Evolutionary conservation across 2,329 filamentous ascomycete genomes (phyloP).

Genomic region (Ciborinia camelliae): DNA sequence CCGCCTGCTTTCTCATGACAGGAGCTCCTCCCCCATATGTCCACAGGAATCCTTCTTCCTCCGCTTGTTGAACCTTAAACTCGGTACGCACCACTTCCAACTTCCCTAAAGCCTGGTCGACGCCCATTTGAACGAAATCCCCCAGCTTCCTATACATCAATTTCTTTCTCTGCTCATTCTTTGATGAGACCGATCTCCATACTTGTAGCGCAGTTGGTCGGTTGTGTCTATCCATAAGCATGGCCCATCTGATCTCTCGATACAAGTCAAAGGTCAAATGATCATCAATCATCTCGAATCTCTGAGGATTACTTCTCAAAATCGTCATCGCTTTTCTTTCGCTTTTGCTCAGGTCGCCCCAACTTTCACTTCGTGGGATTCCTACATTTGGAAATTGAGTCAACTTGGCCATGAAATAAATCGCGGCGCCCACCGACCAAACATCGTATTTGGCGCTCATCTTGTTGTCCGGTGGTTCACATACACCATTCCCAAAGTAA

Average conservation of each 20-base stretch:
- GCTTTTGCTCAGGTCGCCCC: too few species aligned
- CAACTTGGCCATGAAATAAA: constrained; percentile 8
- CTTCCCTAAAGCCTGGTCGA: neutral
- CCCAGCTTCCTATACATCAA: constrained; percentile 3
- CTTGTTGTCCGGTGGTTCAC: constrained; percentile 4
- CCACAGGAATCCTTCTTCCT: neutral
- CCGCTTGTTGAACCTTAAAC: neutral
- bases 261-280: neutral
- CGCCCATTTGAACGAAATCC: neutral
- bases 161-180: neutral
- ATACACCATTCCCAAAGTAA: neutral
- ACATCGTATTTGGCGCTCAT: constrained; percentile 16
- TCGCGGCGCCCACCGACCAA: neutral
- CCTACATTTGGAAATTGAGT: neutral
- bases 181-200: too few species aligned
- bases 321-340: neutral
- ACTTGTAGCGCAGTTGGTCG: neutral
- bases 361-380: too few species aligned
- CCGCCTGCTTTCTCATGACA: neutral
- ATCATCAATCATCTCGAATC: neutral
- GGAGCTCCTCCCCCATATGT: neutral
- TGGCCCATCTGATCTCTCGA: neutral
- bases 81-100: neutral
- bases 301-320: neutral
- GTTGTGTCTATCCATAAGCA: neutral